A percentile compares a stretch with the other conserved stretches of the same genome.
These are phyloP conservation scores for Pseudogymnoascus verrucosus DNA, from an alignment of 2,329 filamentous ascomycete genomes.

Conservation along the genomic window DNA sequence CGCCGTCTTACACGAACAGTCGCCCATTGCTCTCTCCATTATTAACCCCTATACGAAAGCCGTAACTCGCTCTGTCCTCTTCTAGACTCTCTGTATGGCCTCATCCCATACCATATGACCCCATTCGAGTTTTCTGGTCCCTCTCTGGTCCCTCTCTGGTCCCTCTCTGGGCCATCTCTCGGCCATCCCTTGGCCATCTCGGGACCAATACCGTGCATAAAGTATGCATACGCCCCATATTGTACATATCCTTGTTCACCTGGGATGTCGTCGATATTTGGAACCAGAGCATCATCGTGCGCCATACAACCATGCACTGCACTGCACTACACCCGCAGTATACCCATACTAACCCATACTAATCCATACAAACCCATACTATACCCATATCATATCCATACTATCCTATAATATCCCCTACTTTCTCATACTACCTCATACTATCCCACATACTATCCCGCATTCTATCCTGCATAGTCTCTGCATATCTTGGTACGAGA, in stretches of 20 bases:
- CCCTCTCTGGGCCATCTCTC: neutral
- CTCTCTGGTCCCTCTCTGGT: neutral
- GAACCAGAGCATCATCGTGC: neutral
- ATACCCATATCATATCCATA: neutral
- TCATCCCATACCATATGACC: neutral
- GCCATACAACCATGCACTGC: neutral
- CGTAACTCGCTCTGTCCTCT: neutral
- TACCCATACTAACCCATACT: neutral
- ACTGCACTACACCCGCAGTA: neutral
- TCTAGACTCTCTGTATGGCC: neutral
- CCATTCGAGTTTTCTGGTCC: neutral
- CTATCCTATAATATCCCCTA: neutral
- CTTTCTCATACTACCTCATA: too few relatives aligned
- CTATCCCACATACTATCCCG: neutral
- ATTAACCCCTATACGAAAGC: neutral
- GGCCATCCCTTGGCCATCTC: neutral
- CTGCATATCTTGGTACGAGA: neutral
- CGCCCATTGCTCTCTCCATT: neutral
- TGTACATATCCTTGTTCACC: constrained; percentile 1
- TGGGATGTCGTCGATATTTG: constrained; percentile 2
- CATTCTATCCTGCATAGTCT: neutral
- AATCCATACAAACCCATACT: neutral
- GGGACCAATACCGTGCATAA: neutral
- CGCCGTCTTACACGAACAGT: neutral
- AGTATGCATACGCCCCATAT: neutral